Evolutionary conservation across 352 stramenopile species (phyloP).

Genomic region (Phytophthora tentaculata): DNA sequence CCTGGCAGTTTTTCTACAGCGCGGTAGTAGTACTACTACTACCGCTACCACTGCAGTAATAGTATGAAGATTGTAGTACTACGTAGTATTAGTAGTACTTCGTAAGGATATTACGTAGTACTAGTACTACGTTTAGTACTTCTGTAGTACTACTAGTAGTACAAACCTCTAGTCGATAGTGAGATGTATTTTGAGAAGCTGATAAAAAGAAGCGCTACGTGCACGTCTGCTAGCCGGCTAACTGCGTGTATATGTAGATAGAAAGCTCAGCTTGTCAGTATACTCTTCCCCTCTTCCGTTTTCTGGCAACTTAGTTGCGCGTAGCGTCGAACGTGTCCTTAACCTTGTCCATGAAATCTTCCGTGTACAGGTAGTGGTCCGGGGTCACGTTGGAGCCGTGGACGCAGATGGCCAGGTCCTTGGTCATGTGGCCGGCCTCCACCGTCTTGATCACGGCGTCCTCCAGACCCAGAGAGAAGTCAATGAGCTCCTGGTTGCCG

Average conservation of each 20-base stretch:
- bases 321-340: conserved; percentile 75
- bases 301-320: conserved; percentile 43
- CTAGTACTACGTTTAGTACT: background rate
- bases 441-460: conserved; percentile 76
- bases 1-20: too few relatives aligned
- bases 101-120: too few relatives aligned
- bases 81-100: too few relatives aligned
- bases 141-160: background rate
- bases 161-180: background rate
- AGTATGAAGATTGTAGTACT: too few relatives aligned
- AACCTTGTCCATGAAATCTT: conserved; percentile 90
- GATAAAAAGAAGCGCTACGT: conserved; percentile 32
- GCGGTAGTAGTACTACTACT: too few relatives aligned
- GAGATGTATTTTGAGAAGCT: conserved; percentile 40
- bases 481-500: conserved; percentile 72
- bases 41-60: too few relatives aligned
- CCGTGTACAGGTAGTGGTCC: conserved; percentile 63
- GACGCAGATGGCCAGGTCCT: conserved; percentile 83
- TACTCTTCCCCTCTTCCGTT: background rate
- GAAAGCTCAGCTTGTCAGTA: conserved; percentile 35
- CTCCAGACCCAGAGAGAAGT: conserved; percentile 69
- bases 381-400: conserved; percentile 62
- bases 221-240: conserved; percentile 28
- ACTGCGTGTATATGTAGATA: conserved; percentile 29
- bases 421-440: conserved; percentile 83